Conservation (phyloP, 2,329 filamentous ascomycete species). For the Myriosclerotinia scirpicola region DNA sequence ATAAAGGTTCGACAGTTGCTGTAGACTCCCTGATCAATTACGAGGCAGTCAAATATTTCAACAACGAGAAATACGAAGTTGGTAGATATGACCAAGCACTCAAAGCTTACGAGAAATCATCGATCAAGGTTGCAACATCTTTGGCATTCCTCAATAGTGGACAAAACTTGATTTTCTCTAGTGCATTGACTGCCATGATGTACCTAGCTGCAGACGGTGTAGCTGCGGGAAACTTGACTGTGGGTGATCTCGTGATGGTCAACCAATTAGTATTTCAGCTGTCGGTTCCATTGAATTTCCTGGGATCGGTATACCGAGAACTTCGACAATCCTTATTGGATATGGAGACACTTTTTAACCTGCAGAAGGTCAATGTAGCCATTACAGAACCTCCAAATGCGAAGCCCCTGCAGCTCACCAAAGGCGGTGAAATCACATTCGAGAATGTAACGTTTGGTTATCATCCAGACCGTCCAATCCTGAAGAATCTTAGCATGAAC, state of each 20-base stretch:
- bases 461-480: conserved; percentile 79
- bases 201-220: conserved; percentile 92
- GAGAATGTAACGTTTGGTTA: conserved; percentile 96
- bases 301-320: conserved; percentile 97
- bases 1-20: conserved; percentile 89
- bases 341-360: conserved; percentile 97
- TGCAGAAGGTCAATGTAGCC: conserved; percentile 92
- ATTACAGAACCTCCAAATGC: conserved; percentile 78
- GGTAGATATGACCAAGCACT: conserved; percentile 85
- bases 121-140: conserved; percentile 95
- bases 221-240: conserved; percentile 74
- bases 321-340: conserved; percentile 91
- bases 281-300: conserved; percentile 93
- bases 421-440: conserved; percentile 87
- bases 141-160: conserved; percentile 90
- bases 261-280: conserved; percentile 99
- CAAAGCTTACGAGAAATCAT: conserved; percentile 83
- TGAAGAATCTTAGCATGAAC: conserved; percentile 79
- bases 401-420: conserved; percentile 66
- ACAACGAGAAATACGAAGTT: conserved; percentile 96
- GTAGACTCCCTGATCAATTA: conserved; percentile 98
- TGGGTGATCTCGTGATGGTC: conserved; percentile 97
- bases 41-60: conserved; percentile 99
- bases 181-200: conserved; percentile 95
- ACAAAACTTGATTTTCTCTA: conserved; percentile 96